Base-by-base conservation (phyloP, 1,284 basidiomycete species). In the Cronartium quercuum region DNA sequence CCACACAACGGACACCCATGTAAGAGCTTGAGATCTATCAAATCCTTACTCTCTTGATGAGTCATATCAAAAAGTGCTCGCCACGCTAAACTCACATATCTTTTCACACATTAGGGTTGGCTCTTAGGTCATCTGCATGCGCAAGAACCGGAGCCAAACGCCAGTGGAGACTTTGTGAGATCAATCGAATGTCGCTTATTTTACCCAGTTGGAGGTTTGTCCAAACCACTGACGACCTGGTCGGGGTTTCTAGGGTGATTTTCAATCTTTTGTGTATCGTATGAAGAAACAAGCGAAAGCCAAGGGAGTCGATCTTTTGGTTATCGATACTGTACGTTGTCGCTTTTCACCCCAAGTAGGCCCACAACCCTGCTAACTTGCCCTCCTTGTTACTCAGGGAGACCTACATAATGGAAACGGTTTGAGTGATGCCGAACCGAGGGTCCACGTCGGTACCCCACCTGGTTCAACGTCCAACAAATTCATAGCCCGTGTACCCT, bases 1-100 rank as follows among this genome's bases (percentile, higher is more conserved):
- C 66, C 89, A 91, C 80, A 91, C 90, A 29, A 92, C 91, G 0
- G 91, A 92, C 80, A 88, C 86, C 58, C 91, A 92, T 82, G 90
- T 81, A 70, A 77, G 79, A 38, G 29, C 2, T 44, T 61, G 38
- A 40, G 29, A 57, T 42, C 21, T 60, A 12, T 29, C 21, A 38
- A 51, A 34, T 29, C 12, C 42, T 71, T 55, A n/a, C 21, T 55
- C 12, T 41, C 41, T n/a, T 55, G 3, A 13, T 57, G 24, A 5
- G 21, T 18, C 13, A 29, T 55, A 55, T 35, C 35, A 18, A 66
- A 13, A 10, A 34, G 55, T 24, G 21, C 51, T n/a, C 51, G 2
- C 18, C n/a, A 29, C n/a, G 9, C n/a, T 55, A 29, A 29, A 24
- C 5, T 24, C 6, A 55, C 13, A n/a, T 18, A 10, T 57, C 34